Evolutionary conservation across 306 rosid species (phyloP).

Genomic region (Lupinus albus): DNA sequence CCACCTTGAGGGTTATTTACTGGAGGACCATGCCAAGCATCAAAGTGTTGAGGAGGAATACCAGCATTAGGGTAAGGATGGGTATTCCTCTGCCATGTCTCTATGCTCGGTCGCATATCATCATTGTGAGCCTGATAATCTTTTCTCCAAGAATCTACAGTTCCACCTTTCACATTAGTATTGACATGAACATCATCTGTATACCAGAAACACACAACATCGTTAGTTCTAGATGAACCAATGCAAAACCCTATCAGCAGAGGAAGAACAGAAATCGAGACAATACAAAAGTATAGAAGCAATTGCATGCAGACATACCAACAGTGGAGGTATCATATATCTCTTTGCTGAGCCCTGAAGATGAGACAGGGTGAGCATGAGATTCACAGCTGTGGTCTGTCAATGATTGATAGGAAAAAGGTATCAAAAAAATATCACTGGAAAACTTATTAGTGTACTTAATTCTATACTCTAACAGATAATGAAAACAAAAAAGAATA

Average conservation of each 20-base stretch:
- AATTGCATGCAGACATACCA: slow-evolving; percentile 55
- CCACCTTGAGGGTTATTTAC: slow-evolving; percentile 80
- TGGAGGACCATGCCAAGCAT: slow-evolving; percentile 80
- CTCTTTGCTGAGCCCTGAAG: slow-evolving; percentile 58
- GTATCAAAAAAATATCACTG: slow-evolving; percentile 19
- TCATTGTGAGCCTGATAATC: slow-evolving; percentile 58
- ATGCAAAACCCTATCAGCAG: slow-evolving; percentile 30
- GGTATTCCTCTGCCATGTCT: slow-evolving; percentile 83
- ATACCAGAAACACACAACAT: slow-evolving; percentile 34
- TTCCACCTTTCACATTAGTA: slow-evolving; percentile 50
- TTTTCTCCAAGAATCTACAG: slow-evolving; percentile 64
- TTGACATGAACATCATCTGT: slow-evolving; percentile 62
- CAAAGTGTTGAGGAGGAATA: slow-evolving; percentile 73
- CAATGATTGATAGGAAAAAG: slow-evolving; percentile 37
- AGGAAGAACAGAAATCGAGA: slow-evolving; percentile 33
- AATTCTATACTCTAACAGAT: slow-evolving; percentile 10
- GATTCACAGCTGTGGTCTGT: slow-evolving; percentile 63
- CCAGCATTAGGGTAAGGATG: slow-evolving; percentile 70
- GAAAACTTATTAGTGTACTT: slow-evolving; percentile 4
- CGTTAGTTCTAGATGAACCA: slow-evolving; percentile 12
- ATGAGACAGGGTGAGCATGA: slow-evolving; percentile 63
- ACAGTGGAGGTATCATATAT: slow-evolving; percentile 48
- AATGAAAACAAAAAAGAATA: background rate
- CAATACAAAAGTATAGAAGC: slow-evolving; percentile 6
- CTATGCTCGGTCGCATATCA: slow-evolving; percentile 61